Conservation (phyloP, 1,139 yeast species). For the Yamadazyma aaseri region DNA sequence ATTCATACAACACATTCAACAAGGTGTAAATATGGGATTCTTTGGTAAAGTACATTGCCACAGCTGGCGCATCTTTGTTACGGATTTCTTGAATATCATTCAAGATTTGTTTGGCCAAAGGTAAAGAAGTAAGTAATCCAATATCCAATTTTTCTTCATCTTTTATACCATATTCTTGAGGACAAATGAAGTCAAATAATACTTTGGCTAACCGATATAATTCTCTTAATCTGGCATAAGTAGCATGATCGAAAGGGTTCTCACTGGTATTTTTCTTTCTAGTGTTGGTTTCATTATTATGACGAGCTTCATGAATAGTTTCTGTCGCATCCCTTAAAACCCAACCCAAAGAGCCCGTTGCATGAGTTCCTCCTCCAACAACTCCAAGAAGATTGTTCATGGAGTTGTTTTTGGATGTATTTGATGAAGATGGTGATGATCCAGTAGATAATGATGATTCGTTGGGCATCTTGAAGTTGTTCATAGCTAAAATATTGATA, state of each 20-base stretch:
- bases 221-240: slow-evolving; percentile 79
- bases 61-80: slow-evolving; percentile 74
- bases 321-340: slow-evolving; percentile 54
- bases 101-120: slow-evolving; percentile 85
- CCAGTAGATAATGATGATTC: slow-evolving; percentile 13
- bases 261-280: slow-evolving; percentile 12
- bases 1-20: slow-evolving; percentile 84
- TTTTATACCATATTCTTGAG: slow-evolving; percentile 97
- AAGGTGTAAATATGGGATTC: slow-evolving; percentile 96
- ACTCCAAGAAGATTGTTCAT: slow-evolving; percentile 29
- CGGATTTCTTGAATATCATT: slow-evolving; percentile 80
- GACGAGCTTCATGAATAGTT: slow-evolving; percentile 21
- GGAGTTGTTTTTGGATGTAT: slow-evolving; percentile 20
- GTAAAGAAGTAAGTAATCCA: slow-evolving; percentile 90
- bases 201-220: slow-evolving; percentile 88
- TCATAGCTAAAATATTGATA: slow-evolving; percentile 74
- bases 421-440: slow-evolving; percentile 9
- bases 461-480: slow-evolving; percentile 62
- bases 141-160: slow-evolving; percentile 94
- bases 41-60: slow-evolving; percentile 89
- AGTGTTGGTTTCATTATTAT: slow-evolving; percentile 26
- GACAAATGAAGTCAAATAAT: slow-evolving; percentile 94
- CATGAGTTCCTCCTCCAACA: slow-evolving; percentile 26
- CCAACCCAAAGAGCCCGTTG: slow-evolving; percentile 77
- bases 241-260: slow-evolving; percentile 79